Conservation (phyloP, 331 rosid species). For the Pyracantha coccinea region DNA sequence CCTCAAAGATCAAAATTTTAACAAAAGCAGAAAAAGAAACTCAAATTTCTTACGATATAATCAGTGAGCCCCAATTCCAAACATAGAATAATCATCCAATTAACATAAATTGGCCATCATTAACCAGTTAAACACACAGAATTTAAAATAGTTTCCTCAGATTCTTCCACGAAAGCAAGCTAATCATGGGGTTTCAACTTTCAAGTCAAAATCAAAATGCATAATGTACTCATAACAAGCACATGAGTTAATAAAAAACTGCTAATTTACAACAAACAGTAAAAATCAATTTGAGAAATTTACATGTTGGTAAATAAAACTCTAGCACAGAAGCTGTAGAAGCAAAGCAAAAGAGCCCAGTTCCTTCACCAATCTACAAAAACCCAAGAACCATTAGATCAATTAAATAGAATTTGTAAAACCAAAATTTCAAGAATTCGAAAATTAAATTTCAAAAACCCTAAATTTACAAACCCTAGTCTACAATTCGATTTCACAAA, state of each 20-base stretch:
- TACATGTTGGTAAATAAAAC: slow-evolving; percentile 77
- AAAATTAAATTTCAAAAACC: too few species aligned
- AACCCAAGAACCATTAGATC: too few species aligned
- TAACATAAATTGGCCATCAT: background rate
- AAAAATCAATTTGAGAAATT: slow-evolving; percentile 23
- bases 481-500: too few species aligned
- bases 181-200: background rate
- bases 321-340: slow-evolving; percentile 82
- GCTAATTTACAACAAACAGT: slow-evolving; percentile 9
- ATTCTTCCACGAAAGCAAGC: slow-evolving; percentile 6
- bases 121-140: background rate
- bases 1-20: background rate
- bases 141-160: background rate
- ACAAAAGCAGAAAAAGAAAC: background rate
- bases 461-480: too few species aligned
- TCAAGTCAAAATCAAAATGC: background rate
- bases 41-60: background rate
- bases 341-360: slow-evolving; percentile 59
- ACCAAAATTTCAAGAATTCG: too few species aligned
- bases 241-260: slow-evolving; percentile 6
- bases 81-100: slow-evolving; percentile 1
- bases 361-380: slow-evolving; percentile 16
- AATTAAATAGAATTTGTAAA: too few species aligned
- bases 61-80: slow-evolving; percentile 1
- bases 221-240: slow-evolving; percentile 7